phyloP scores from a whole-genome alignment of 108 stramenopile genomes.

The Aureococcus anophagefferens region DNA sequence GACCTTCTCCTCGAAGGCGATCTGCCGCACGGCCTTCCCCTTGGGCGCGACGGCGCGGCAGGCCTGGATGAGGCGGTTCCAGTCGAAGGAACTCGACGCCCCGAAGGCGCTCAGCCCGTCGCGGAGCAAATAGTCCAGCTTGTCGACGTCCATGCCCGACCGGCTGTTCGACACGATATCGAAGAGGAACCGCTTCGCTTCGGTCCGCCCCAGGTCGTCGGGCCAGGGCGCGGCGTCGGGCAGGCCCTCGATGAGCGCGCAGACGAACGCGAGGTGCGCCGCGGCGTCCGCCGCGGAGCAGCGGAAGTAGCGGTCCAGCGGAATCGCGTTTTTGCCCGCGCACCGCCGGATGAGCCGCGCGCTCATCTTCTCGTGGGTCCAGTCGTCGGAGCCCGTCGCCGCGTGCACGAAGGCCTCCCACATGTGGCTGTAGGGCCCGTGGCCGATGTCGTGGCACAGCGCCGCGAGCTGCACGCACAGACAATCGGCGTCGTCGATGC shows the following conservation, averaged over 20 bases:
- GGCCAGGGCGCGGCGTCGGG: background rate
- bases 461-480: slow-evolving; percentile 39
- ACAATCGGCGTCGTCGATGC: slow-evolving; percentile 23
- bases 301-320: background rate
- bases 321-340: background rate
- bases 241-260: slow-evolving; percentile 27
- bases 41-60: too few species aligned
- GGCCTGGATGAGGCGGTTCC: too few species aligned
- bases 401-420: slow-evolving; percentile 15
- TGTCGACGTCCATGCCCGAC: slow-evolving; percentile 40
- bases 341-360: slow-evolving; percentile 3
- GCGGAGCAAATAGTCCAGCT: slow-evolving; percentile 40
- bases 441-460: slow-evolving; percentile 32
- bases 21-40: slow-evolving; percentile 7
- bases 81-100: too few species aligned
- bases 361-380: slow-evolving; percentile 24
- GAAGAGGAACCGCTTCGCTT: slow-evolving; percentile 34
- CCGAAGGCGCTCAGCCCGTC: slow-evolving; percentile 9
- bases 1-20: slow-evolving; percentile 40
- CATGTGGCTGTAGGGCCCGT: slow-evolving; percentile 38
- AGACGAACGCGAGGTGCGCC: slow-evolving; percentile 24
- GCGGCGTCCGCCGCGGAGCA: too few species aligned
- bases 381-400: background rate
- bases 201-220: too few species aligned
- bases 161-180: slow-evolving; percentile 40